Evolutionary conservation across 2,329 filamentous ascomycete species (phyloP), one percentile per base, ranked within the genome.

Genomic region (Furcasterigmium furcatum): DNA sequence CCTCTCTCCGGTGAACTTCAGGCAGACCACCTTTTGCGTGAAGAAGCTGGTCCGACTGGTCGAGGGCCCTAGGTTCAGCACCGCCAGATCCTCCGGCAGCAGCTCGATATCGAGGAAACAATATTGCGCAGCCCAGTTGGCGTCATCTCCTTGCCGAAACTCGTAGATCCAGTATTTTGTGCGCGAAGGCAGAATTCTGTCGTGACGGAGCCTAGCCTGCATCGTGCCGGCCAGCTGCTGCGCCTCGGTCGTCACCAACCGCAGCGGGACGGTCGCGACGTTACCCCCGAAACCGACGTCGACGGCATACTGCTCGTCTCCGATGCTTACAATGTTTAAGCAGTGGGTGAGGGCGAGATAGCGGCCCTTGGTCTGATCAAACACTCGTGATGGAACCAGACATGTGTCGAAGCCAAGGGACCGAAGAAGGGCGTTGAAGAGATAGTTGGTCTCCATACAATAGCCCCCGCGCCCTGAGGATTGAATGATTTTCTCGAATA

Each of bases 231-330:
- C 38, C 8, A 58, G 55, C 4, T 12, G 20, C 8, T 49, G 43
- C n/a, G 46, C 42, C 14, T 13, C 16, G 13, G 32, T 48, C 9
- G 21, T 43, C 16, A 32, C 29, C 3, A 60, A 32, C 16, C 29
- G 46, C 4, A 55, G 9, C 1, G 56, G 54, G 4, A 12, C 14
- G 3, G 47, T 46, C 4, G 57, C 50, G 3, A 52, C 58, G 51
- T 77, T 72, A 42, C 70, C 72, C 16, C 82, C 82, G 53, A 83
- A 85, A 19, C 77, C 81, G 12, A 85, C 77, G 55, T 86, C 83
- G 22, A 79, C 68, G 50, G 76, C 59, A 56, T 74, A 77, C 34
- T 65, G 62, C 38, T 66, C 64, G 20, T 63, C 60, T 9, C 67
- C 62, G 18, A 87, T 69, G 21, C 67, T 74, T 38, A 84, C 72